Conservation (phyloP, 176 grass and related monocot genomes). For the Dendrocalamus sinicus region DNA sequence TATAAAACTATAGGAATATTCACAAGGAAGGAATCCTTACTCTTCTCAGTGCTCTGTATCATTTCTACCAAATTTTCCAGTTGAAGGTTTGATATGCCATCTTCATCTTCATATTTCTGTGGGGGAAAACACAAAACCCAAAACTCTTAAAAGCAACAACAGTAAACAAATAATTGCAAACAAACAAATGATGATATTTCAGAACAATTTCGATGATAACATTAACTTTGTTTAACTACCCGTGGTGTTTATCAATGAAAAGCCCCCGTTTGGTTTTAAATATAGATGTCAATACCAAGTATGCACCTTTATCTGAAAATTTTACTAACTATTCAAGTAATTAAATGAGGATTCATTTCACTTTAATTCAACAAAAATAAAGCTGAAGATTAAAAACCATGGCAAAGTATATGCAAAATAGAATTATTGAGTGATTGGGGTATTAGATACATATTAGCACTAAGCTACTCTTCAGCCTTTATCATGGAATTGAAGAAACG, state of each 20-base stretch:
- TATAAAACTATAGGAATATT: conserved; percentile 28
- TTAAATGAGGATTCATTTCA: not conserved
- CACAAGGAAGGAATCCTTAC: conserved; percentile 53
- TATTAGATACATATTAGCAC: not conserved
- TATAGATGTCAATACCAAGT: not conserved
- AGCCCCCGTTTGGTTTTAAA: conserved; percentile 1
- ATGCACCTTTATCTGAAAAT: not conserved
- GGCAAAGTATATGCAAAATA: not conserved
- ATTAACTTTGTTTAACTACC: not conserved
- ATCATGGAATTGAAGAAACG: not conserved
- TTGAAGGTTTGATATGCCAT: conserved; percentile 48
- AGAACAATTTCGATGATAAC: not conserved
- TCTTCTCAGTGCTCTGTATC: conserved; percentile 80
- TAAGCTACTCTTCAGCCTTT: not conserved
- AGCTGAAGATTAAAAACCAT: not conserved
- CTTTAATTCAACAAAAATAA: not conserved
- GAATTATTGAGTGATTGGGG: not conserved
- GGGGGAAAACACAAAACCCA: not conserved
- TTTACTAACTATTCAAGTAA: conserved; percentile 1
- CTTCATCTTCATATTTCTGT: conserved; percentile 48
- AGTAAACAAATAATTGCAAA: conserved; percentile 1
- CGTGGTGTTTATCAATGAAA: not conserved
- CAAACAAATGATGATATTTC: not conserved
- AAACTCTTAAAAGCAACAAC: conserved; percentile 17
- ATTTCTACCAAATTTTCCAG: conserved; percentile 76